Evolutionary conservation across 2,329 filamentous ascomycete species (phyloP), one percentile per base, ranked within the genome.

Genomic region (Aotearoamyces nothofagi): DNA sequence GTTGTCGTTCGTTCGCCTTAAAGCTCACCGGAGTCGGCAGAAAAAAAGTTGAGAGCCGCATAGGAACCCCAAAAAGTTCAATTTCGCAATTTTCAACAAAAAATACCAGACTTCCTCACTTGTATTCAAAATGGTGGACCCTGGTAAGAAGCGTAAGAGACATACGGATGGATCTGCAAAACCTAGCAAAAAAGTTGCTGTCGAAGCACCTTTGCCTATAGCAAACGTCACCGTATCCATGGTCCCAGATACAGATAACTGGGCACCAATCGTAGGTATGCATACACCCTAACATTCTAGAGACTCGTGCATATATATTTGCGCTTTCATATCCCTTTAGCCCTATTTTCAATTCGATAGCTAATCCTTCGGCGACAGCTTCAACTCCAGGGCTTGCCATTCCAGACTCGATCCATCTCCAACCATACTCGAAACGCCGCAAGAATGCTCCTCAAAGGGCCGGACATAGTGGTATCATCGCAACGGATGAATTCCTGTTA

Each of bases 211-310:
- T n/a, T 38, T 51, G 10, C 42, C 52, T 26, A 37, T 53, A 9
- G 37, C 31, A 14, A 53, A 48, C 17, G 52, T 64, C 30, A 57
- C 51, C 23, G 53, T 71, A 16, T 55, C 60, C 17, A 57, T 63
- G 2, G 43, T 67, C 9, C 49, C 60, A 15, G 52, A 52, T 33
- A 53, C 55, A 11, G 57, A 57, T 35, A 51, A 52, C 39, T 65
- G 55, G 42, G 62, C 65, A 12, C 67, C 67, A 3, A 53, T 69
- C 15, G 54, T 69, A 50, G 64, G 64, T 69, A 61, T 36, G 50
- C 36, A 25, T 13, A 17, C 16, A 8, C 15, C 9, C 9, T 9
- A 15, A 28, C 9, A 24, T 11, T 22, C n/a, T n/a, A n/a, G n/a
- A n/a, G n/a, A n/a, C n/a, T 69, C 15, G 54, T 69, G 50, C 63